Evolutionary conservation across 805 yeast genomes (phyloP).

Genomic region (Candida caryicola): DNA sequence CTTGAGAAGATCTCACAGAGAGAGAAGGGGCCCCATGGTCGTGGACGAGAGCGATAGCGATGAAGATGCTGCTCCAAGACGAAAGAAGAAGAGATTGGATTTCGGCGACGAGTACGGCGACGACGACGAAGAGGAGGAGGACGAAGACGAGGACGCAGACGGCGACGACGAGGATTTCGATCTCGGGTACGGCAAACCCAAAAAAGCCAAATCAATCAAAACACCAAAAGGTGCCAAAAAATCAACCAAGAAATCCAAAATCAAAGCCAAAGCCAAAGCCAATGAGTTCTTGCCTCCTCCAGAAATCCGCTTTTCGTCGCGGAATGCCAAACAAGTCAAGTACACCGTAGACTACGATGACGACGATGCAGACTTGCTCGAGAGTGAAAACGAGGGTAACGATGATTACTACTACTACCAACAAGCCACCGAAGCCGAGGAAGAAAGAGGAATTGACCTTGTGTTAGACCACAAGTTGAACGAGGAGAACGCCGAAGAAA

Average conservation of each 20-base stretch:
- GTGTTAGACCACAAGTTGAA: conserved; percentile 42
- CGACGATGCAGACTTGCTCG: conserved; percentile 52
- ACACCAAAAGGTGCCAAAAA: neutral
- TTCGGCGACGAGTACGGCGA: conserved; percentile 17
- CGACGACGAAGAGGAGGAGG: conserved; percentile 15
- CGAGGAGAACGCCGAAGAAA: conserved; percentile 35
- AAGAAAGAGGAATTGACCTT: conserved; percentile 34
- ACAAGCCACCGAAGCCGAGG: conserved; percentile 31
- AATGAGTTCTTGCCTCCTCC: conserved; percentile 18
- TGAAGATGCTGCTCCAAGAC: conserved; percentile 21
- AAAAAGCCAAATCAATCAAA: conserved; percentile 9
- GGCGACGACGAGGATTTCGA: conserved; percentile 19
- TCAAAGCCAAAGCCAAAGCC: conserved; percentile 1
- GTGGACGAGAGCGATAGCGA: conserved; percentile 37
- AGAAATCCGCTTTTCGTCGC: conserved; percentile 74
- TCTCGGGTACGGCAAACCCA: conserved; percentile 21
- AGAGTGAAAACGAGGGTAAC: conserved; percentile 35
- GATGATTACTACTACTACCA: conserved; percentile 33
- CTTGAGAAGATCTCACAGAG: conserved; percentile 70
- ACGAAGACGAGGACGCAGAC: conserved; percentile 17
- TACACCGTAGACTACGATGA: conserved; percentile 70
- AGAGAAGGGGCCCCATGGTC: conserved; percentile 39
- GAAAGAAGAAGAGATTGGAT: conserved; percentile 9
- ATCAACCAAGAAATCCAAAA: conserved; percentile 5
- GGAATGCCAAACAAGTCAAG: conserved; percentile 67